Evolutionary conservation across 371 early-diverging fungal genomes (phyloP), one percentile per base, ranked within the genome.

Genomic region (Lichtheimia ramosa): DNA sequence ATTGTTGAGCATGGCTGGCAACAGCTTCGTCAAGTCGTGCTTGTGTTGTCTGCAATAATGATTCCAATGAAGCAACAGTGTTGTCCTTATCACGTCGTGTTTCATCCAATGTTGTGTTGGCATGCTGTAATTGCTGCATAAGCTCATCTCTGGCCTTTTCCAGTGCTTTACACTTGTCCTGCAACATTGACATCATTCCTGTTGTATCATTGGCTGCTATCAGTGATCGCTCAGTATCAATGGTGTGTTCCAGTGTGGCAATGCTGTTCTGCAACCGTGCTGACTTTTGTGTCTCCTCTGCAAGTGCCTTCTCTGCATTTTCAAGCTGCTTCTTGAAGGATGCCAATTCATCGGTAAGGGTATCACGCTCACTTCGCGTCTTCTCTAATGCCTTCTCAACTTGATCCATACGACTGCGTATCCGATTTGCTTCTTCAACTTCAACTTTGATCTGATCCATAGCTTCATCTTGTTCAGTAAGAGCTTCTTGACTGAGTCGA

Each of bases 181-280:
- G 66, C 10, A 75, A 34, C 16, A 68, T 63, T 5, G 64, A 51
- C 5, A 75, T 62, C 62, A 71, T 63, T 5, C 70, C 72, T 1
- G 70, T 62, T 0, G 63, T 51, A 27, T 75, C 71, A 13, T 67
- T 51, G 10, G 56, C 23, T 3, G 68, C 63, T 0, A 48, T 56
- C 18, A 69, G 46, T 2, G 58, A 48, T n/a, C 70, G 70, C 16
- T 75, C 66, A 5, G 56, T 58, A 34, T 65, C 61, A 10, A 71
- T 56, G 8, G 58, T 66, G 18, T 70, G 49, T 7, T 74, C 74
- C 5, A 78, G 50, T 20, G 66, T 51, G 12, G 52, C 43, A 16
- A 72, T 60, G 24, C 63, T 64, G 14, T 28, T 50, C 14, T 74
- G 73, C 12, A 78, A 43, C 28, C 65, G 53, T n/a, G 54, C 46